Percentiles rank a stretch among this genome's conserved stretches.
These are phyloP conservation scores for Pyrus pyrifolia DNA, from an alignment of 306 rosid genomes.

Conservation along the genomic window DNA sequence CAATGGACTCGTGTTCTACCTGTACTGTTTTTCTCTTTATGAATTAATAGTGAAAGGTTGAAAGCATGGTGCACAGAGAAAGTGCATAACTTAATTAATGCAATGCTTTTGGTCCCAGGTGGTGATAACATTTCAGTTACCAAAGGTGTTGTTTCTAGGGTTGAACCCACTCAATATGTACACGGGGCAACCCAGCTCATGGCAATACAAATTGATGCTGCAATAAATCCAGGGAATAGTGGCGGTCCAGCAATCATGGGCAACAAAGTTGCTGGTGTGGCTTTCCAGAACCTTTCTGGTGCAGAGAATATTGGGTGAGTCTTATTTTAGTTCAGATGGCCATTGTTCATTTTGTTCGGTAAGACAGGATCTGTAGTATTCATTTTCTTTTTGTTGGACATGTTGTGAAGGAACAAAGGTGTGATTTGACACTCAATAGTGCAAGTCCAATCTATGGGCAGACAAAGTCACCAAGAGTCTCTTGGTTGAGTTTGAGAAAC, in stretches of 20 bases:
- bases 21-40: background rate
- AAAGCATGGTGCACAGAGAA: background rate
- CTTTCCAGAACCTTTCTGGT: conserved; percentile 95
- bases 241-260: conserved; percentile 96
- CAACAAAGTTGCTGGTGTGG: conserved; percentile 82
- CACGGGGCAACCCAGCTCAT: conserved; percentile 84
- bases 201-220: conserved; percentile 97
- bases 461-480: background rate
- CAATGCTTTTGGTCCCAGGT: conserved; percentile 34
- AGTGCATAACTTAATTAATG: background rate
- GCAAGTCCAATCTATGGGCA: background rate
- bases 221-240: conserved; percentile 93
- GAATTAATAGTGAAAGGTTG: background rate
- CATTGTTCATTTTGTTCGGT: background rate
- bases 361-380: background rate
- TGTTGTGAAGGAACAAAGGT: background rate
- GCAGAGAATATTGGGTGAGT: conserved; percentile 92
- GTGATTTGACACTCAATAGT: background rate
- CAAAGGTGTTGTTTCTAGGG: conserved; percentile 87
- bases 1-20: background rate
- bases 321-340: background rate
- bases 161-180: conserved; percentile 86
- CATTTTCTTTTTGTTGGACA: background rate
- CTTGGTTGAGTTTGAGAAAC: background rate
- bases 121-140: conserved; percentile 94